Evolutionary conservation across 208 protist genomes (phyloP), one percentile per base, ranked within the genome.

Genomic region (Phytomonas sp.): DNA sequence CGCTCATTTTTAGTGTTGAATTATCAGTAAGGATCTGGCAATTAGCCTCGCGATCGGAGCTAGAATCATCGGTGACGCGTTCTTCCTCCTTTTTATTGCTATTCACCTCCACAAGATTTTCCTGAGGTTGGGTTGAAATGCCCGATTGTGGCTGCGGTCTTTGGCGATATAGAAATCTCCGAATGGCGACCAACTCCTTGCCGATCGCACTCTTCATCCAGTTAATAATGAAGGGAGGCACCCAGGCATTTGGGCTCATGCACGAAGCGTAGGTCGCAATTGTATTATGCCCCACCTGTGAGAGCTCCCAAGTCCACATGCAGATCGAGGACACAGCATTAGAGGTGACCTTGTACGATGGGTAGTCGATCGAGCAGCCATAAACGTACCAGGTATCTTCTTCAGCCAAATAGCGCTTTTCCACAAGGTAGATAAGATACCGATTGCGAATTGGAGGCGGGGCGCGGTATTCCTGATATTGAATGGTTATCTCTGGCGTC

Each of bases 201-300:
- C 76, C 87, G 63, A 93, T 89, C 66, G 82, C 86, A 16, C 76
- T 82, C 81, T 93, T 91, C 72, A 95, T 80, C 84, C 85, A 95
- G 59, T 84, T 81, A 2, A 95, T 74, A n/a, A 95, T 75, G 67
- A 95, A 95, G 5, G 87, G 87, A 26, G 90, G 90, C 19, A 87
- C 83, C 87, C 90, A 95, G 30, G 87, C 90, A 64, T 88, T 86
- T 11, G 87, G 90, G 69, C 83, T 92, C 83, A 95, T 90, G 80
- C 85, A 92, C 16, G 79, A 87, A 34, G 86, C 81, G 72, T 93
- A 94, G 7, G 79, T 87, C 33, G 82, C 83, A 66, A 81, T 67
- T 56, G 82, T 88, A 71, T 83, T 70, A 59, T 74, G 68, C 19
- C 76, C 81, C 12, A 81, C 61, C 31, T 62, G 68, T 29, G 71